phyloP scores from a whole-genome alignment of 1,284 basidiomycete genomes.

The Puccinia novopanici region DNA sequence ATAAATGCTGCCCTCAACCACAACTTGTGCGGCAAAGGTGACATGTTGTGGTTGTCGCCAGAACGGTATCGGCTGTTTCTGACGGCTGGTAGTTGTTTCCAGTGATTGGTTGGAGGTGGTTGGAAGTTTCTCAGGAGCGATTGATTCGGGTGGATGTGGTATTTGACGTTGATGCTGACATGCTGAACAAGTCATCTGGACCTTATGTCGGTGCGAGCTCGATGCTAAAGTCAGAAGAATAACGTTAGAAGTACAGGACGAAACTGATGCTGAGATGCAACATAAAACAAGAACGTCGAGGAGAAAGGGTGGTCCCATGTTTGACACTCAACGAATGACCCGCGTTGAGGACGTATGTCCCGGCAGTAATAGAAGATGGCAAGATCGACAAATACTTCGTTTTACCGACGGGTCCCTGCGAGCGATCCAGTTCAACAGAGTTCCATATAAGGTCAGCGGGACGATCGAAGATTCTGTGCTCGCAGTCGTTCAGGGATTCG shows the following conservation, averaged over 20 bases:
- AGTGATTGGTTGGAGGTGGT: background rate
- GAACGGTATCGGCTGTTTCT: constrained; percentile 8
- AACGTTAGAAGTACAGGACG: background rate
- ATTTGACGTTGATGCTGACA: constrained; percentile 8
- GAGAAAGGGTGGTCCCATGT: background rate
- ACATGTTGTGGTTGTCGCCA: constrained; percentile 39
- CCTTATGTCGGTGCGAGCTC: constrained; percentile 20
- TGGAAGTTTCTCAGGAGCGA: background rate
- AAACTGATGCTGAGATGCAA: background rate
- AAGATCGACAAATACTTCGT: constrained; percentile 40
- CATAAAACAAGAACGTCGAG: background rate
- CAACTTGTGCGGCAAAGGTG: constrained; percentile 26
- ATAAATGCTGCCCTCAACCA: constrained; percentile 6
- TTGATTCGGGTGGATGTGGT: constrained; percentile 34
- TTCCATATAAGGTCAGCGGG: background rate
- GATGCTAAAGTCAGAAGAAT: constrained; percentile 13
- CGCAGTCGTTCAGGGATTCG: background rate
- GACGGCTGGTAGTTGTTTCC: background rate
- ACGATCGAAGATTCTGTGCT: background rate
- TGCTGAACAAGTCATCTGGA: constrained; percentile 11
- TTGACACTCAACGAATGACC: constrained; percentile 28
- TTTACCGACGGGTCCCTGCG: constrained; percentile 39
- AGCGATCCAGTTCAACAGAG: background rate
- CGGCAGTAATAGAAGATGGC: constrained; percentile 26
- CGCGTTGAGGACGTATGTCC: constrained; percentile 25